A percentile compares a stretch with the other conserved stretches of the same genome.
Conservation (phyloP, 2,329 filamentous ascomycete genomes). For the Penicillium rolfsii region DNA sequence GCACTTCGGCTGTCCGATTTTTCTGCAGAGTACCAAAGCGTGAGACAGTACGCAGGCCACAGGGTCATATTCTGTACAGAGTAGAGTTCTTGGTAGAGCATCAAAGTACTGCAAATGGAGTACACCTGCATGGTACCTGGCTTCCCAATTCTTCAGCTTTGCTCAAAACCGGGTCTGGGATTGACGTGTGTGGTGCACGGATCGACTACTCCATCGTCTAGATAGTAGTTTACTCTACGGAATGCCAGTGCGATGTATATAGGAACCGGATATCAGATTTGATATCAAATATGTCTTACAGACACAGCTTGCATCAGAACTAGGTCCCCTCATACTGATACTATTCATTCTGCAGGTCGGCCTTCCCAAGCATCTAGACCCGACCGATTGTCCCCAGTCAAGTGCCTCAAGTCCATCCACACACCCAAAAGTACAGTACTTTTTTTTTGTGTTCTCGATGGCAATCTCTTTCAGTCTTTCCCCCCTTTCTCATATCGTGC, state of each 20-base stretch:
- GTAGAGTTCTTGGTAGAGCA: no score
- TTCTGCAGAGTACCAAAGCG: constrained; percentile 2
- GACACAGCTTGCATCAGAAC: background rate
- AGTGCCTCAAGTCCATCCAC: background rate
- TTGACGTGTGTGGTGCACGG: constrained; percentile 5
- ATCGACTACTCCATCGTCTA: constrained; percentile 3
- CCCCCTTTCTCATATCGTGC: constrained; percentile 20
- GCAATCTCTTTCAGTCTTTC: constrained; percentile 7
- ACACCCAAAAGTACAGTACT: background rate
- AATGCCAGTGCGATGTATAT: background rate
- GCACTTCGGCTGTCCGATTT: no score
- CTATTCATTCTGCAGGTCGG: background rate
- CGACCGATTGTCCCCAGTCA: background rate
- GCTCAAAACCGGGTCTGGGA: background rate
- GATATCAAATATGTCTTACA: background rate
- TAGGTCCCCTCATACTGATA: background rate
- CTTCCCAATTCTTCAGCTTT: background rate
- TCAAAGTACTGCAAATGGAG: background rate
- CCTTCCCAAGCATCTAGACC: background rate
- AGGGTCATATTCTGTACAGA: background rate
- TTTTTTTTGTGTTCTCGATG: constrained; percentile 14
- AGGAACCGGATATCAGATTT: background rate
- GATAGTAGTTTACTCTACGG: background rate
- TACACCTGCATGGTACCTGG: background rate
- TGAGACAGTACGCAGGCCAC: constrained; percentile 12